These are phyloP conservation scores for Gardenia jasminoides DNA, from an alignment of 257 asterid genomes.

Conservation along the genomic window DNA sequence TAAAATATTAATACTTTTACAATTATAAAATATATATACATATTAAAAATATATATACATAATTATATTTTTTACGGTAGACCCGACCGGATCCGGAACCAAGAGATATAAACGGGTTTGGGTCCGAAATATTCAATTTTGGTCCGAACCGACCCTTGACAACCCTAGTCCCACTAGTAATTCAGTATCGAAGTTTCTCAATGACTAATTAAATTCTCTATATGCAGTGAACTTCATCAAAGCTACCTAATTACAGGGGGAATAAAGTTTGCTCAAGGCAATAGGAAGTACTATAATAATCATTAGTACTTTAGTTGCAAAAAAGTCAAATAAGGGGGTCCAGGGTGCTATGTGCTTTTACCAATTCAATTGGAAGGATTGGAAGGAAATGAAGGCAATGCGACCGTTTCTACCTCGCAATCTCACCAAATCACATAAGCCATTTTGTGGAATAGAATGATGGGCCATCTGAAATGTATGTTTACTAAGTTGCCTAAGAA, in stretches of 20 bases:
- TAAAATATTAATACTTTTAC: too few relatives aligned
- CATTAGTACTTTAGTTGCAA: background rate
- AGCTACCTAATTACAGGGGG: background rate
- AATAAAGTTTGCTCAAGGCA: background rate
- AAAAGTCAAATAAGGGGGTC: conserved; percentile 1
- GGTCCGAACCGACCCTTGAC: too few relatives aligned
- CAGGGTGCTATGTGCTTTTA: background rate
- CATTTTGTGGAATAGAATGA: background rate
- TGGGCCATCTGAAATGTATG: background rate
- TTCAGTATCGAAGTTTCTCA: background rate
- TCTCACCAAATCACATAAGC: conserved; percentile 6
- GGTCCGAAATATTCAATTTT: too few relatives aligned
- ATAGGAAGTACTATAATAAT: background rate
- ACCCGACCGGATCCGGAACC: too few relatives aligned
- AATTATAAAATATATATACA: too few relatives aligned
- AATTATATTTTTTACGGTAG: too few relatives aligned
- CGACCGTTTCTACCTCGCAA: background rate
- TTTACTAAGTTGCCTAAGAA: background rate
- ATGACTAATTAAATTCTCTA: background rate
- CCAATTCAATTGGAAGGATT: background rate
- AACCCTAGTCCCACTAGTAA: too few relatives aligned
- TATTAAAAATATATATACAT: too few relatives aligned
- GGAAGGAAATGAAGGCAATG: background rate
- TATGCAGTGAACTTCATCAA: background rate
- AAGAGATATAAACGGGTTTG: too few relatives aligned